phyloP scores from a whole-genome alignment of 2,329 filamentous ascomycete species.

The Colletotrichum sp. region DNA sequence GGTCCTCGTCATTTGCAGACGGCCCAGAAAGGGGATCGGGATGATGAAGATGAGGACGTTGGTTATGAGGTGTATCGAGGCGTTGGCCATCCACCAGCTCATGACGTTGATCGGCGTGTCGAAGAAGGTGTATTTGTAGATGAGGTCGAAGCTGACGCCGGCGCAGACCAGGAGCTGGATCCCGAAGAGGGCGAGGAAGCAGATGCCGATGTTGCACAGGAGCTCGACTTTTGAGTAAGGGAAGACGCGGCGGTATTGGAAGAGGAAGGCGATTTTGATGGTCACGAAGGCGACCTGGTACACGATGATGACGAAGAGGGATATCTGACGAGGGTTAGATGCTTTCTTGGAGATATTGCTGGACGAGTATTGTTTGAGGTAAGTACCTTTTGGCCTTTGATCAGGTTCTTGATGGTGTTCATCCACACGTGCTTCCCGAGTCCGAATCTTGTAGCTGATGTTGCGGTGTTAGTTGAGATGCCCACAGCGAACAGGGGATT shows the following conservation, averaged over 20 bases:
- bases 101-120: constrained; percentile 1
- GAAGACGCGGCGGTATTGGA: constrained; percentile 41
- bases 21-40: constrained; percentile 13
- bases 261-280: constrained; percentile 38
- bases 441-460: constrained; percentile 18
- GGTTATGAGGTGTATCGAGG: constrained; percentile 18
- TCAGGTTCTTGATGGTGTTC: not conserved
- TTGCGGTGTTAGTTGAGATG: not conserved
- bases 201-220: constrained; percentile 17
- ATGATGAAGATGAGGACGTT: constrained; percentile 22
- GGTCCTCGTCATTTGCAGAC: not conserved
- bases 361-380: fast-evolving
- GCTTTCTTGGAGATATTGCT: not conserved
- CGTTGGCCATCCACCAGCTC: constrained; percentile 14
- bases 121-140: not conserved
- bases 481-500: fast-evolving
- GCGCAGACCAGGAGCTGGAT: constrained; percentile 5
- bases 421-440: constrained; percentile 20
- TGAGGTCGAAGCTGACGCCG: not conserved
- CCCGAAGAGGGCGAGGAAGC: constrained; percentile 15
- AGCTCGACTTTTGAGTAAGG: constrained; percentile 6
- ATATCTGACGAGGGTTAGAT: constrained; percentile 24
- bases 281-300: constrained; percentile 33
- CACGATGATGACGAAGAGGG: constrained; percentile 28
- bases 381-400: constrained; percentile 5